Evolutionary conservation across 2,329 filamentous ascomycete species (phyloP), one percentile per base, ranked within the genome.

Genomic region (Diplodia seriata): DNA sequence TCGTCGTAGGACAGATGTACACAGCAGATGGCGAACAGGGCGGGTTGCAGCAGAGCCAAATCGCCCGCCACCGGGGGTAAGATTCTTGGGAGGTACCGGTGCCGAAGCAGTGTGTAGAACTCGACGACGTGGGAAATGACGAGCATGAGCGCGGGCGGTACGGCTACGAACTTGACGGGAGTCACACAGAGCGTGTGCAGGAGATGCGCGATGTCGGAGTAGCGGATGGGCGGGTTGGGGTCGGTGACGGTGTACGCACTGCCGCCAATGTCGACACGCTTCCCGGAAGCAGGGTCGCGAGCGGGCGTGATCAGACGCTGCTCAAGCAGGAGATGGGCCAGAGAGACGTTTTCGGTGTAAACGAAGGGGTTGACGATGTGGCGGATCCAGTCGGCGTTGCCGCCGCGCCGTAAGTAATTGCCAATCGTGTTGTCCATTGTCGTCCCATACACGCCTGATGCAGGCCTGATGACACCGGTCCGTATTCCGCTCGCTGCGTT

Each of bases 311-410:
- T 70, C 1, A 88, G 79, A 6, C 83, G 83, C 20, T 81, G 80
- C 74, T 87, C 85, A 73, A 85, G 84, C 29, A 82, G 77, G 4
- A 87, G 77, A 70, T 88, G 85, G 4, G 82, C 85, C 20, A 86
- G 75, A 11, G 85, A 84, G 69, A 85, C 83, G 74, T 88, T 87
- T 66, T 82, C 81, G 4, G 79, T 80, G 69, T 82, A 78, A 56
- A 85, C 82, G 71, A 83, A 85, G 73, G 82, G 83, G 72, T 86
- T 84, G 31, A 85, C 76, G 33, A 83, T 75, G 18, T 80, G 78
- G 5, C 74, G 72, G 31, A 81, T 78, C 80, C 84, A 86, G 54
- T 80, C 83, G 9, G 29, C 62, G 8, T 55, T 57, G 50, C 57
- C 57, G 40, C 66, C 57, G 49, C 57, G 57, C n/a, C 56, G 57